Evolutionary conservation across 495 filamentous ascomycete species (phyloP).

Genomic region (Trichoderma asperelloides): DNA sequence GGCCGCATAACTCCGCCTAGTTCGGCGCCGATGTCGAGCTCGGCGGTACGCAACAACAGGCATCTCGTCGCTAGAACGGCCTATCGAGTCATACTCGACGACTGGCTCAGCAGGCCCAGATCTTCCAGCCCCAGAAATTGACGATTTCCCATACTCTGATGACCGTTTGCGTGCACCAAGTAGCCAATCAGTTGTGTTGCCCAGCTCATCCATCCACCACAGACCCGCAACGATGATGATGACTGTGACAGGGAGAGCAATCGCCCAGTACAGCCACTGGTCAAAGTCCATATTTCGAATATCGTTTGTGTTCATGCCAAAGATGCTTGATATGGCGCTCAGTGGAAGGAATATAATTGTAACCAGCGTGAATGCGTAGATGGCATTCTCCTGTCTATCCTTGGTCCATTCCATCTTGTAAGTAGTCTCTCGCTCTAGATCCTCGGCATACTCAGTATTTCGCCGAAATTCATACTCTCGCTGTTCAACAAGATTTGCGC

Average conservation of each 20-base stretch:
- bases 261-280: constrained; percentile 43
- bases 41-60: not conserved
- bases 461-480: constrained; percentile 12
- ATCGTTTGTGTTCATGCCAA: constrained; percentile 51
- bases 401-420: constrained; percentile 30
- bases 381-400: constrained; percentile 37
- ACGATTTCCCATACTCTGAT: not conserved
- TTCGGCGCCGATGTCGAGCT: not conserved
- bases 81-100: not conserved
- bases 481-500: constrained; percentile 1
- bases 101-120: not conserved
- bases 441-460: not conserved
- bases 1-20: not conserved
- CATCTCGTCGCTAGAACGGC: not conserved
- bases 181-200: constrained; percentile 18
- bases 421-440: constrained; percentile 14
- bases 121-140: not conserved
- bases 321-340: constrained; percentile 52
- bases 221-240: constrained; percentile 28
- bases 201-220: constrained; percentile 26
- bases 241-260: constrained; percentile 36
- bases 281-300: constrained; percentile 38
- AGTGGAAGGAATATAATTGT: constrained; percentile 55
- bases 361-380: constrained; percentile 53
- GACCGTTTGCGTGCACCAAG: not conserved